These are phyloP conservation scores for Lophium mytilinum DNA, from an alignment of 495 filamentous ascomycete genomes.

Conservation along the genomic window DNA sequence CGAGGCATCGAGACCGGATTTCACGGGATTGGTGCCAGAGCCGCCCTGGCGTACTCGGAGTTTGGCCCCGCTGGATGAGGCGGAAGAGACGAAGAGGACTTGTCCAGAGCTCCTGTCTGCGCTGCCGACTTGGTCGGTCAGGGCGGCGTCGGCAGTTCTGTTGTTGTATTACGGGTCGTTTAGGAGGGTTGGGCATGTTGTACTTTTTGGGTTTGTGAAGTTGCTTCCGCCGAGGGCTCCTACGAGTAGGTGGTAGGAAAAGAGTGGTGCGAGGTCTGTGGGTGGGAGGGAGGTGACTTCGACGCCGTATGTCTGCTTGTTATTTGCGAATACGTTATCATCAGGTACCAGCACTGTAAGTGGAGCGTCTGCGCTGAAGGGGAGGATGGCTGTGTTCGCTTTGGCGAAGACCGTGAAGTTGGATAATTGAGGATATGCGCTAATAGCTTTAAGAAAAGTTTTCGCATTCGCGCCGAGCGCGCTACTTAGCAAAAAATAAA, in stretches of 20 bases:
- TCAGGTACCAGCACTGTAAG: constrained; percentile 12
- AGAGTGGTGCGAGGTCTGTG: background rate
- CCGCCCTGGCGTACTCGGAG: background rate
- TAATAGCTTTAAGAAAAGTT: constrained; percentile 11
- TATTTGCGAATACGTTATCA: constrained; percentile 12
- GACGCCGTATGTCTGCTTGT: background rate
- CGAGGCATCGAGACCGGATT: constrained; percentile 7
- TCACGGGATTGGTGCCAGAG: background rate
- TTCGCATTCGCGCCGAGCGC: background rate
- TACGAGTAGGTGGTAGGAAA: constrained; percentile 16
- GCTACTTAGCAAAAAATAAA: background rate
- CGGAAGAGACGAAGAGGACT: constrained; percentile 13
- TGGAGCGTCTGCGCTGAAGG: constrained; percentile 5
- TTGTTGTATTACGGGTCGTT: constrained; percentile 7
- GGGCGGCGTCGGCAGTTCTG: background rate
- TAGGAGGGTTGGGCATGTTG: constrained; percentile 7
- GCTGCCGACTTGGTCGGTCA: constrained; percentile 8
- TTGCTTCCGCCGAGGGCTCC: background rate
- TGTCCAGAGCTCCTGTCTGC: background rate
- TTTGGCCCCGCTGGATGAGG: background rate
- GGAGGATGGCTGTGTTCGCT: constrained; percentile 8
- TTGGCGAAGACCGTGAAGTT: constrained; percentile 19
- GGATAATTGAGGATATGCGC: constrained; percentile 2
- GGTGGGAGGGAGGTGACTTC: constrained; percentile 1
- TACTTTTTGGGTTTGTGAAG: constrained; percentile 1